Evolutionary conservation across 2,329 filamentous ascomycete genomes (phyloP).

Genomic region (Fusarium citri): DNA sequence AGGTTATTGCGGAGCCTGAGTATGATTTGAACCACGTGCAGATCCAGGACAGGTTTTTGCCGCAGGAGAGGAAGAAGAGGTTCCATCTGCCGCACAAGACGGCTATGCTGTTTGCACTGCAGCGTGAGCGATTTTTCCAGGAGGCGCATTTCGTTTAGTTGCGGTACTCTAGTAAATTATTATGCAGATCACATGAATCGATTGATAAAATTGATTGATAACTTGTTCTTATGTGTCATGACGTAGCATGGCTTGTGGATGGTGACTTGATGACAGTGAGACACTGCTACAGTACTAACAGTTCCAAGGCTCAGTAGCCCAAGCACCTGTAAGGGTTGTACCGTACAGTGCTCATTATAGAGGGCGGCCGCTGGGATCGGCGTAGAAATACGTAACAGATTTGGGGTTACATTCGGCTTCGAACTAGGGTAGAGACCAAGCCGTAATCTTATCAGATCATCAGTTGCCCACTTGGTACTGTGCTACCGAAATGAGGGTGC

Average conservation of each 20-base stretch:
- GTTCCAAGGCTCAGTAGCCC: too few species aligned
- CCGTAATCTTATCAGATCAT: conserved; percentile 28
- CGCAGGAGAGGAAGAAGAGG: conserved; percentile 46
- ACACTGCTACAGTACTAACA: not conserved
- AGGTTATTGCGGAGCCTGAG: conserved; percentile 44
- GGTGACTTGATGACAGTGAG: not conserved
- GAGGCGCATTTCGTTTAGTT: conserved; percentile 42
- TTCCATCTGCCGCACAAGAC: conserved; percentile 48
- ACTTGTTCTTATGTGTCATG: conserved; percentile 2
- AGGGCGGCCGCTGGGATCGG: conserved; percentile 1
- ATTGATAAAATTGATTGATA: conserved; percentile 10
- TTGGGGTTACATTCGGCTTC: not conserved
- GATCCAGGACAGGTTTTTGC: conserved; percentile 44
- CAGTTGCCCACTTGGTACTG: conserved; percentile 3
- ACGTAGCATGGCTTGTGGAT: conserved; percentile 1
- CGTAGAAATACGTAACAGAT: conserved; percentile 13
- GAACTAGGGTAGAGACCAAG: not conserved
- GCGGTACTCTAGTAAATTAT: not conserved
- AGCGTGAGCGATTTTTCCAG: conserved; percentile 47
- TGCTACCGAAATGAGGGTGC: conserved; percentile 14
- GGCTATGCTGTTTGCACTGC: conserved; percentile 44
- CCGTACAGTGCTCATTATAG: not conserved
- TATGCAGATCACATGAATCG: not conserved
- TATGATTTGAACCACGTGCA: conserved; percentile 40
- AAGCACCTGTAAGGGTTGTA: not conserved